These are phyloP conservation scores for Davidsoniella neocaledoniae DNA, from an alignment of 2,329 filamentous ascomycete species.

Conservation along the genomic window DNA sequence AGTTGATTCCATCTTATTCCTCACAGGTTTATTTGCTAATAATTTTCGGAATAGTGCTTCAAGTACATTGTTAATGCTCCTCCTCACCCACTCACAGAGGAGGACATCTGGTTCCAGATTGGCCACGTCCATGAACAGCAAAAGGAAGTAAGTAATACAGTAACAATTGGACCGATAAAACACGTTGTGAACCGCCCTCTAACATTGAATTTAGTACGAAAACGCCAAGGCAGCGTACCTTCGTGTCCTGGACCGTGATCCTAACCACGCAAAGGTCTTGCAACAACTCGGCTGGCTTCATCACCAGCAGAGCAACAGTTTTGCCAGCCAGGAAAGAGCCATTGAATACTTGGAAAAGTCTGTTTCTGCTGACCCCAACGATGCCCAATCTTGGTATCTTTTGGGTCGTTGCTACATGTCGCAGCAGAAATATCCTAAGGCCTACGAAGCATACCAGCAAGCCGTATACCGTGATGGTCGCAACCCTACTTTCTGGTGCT, in stretches of 20 bases:
- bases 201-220: constrained; percentile 50
- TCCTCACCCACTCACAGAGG: constrained; percentile 79
- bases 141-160: constrained; percentile 61
- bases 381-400: constrained; percentile 97
- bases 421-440: constrained; percentile 96
- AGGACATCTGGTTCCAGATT: constrained; percentile 99
- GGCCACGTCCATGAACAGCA: constrained; percentile 97
- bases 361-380: constrained; percentile 78
- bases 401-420: constrained; percentile 98
- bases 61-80: constrained; percentile 93
- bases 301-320: constrained; percentile 86
- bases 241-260: constrained; percentile 83
- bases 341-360: constrained; percentile 97
- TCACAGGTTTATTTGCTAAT: not conserved
- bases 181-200: constrained; percentile 16
- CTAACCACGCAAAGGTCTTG: constrained; percentile 92
- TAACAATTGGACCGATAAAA: constrained; percentile 16
- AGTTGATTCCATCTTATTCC: constrained; percentile 16
- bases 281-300: constrained; percentile 97
- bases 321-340: constrained; percentile 82
- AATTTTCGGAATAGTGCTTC: constrained; percentile 55
- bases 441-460: constrained; percentile 96
- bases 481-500: constrained; percentile 99
- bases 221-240: constrained; percentile 83
- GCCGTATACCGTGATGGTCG: constrained; percentile 94